Evolutionary conservation across 2,329 filamentous ascomycete genomes (phyloP).

Genomic region (Aspergillus fructus): DNA sequence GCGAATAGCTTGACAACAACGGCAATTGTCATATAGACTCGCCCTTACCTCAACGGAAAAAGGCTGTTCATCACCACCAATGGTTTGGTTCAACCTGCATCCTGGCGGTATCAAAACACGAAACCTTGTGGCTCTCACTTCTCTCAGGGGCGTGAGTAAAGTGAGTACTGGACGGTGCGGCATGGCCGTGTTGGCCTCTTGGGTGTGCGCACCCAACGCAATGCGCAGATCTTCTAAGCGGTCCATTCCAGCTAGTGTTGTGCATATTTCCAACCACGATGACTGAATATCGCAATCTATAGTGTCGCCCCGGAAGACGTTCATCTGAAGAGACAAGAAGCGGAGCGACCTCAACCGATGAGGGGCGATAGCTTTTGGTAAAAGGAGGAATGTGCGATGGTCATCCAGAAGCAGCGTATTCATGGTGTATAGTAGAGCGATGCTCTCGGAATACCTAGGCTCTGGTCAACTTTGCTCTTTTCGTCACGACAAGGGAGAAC

Average conservation of each 20-base stretch:
- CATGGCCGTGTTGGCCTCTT: no score
- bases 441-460: no score
- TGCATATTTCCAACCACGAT: neutral
- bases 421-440: no score
- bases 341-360: no score
- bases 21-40: neutral
- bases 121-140: neutral
- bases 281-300: neutral
- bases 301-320: no score
- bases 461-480: no score
- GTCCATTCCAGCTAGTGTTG: neutral
- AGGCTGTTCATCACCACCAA: neutral
- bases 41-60: neutral
- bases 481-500: no score
- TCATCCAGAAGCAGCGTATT: no score
- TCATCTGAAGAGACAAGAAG: no score
- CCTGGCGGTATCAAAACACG: neutral
- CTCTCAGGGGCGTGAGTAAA: neutral
- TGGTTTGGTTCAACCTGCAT: neutral
- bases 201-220: neutral
- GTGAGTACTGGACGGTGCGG: no score
- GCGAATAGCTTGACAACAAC: neutral
- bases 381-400: no score
- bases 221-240: neutral
- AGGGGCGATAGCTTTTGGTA: no score